Base-by-base conservation (phyloP, 2,329 filamentous ascomycete genomes). In the Sporothrix curviconia region DNA sequence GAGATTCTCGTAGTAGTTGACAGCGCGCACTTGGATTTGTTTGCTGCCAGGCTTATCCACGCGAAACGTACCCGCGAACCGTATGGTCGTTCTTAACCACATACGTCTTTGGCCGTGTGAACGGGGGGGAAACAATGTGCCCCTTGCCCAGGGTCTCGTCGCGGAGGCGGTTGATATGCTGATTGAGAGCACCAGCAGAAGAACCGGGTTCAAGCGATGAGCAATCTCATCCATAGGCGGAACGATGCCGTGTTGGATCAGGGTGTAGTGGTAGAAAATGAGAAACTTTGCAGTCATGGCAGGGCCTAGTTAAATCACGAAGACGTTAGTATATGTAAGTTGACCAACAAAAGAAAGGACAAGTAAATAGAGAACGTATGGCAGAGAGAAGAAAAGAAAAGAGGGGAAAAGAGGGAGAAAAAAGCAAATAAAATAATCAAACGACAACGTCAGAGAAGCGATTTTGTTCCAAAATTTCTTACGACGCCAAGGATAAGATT, bases 401-500 rank as follows among this genome's bases (percentile, higher is more conserved):
- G 5, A 40, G 19, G 19, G 17, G 17, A 12, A 34, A 12, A 46
- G n/a, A 4, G 30, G 24, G 30, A 6, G 36, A 14, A 22, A 19
- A 40, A 30, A 30, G n/a, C 14, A 36, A 5, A 32, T 17, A 15
- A 17, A 37, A 37, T 37, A 7, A 37, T 7, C 9, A 30, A 15
- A 30, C 6, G 22, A 37, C 36, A 15, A n/a, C 32, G 28, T 46
- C 42, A 28, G 24, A 55, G n/a, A 46, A 51, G 24, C 8, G 44
- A 30, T 47, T 43, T 30, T 53, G 39, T 49, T 30, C 19, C 9
- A 51, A 46, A 67, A 74, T 69, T 12, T 55, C 53, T 55, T 67
- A 77, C 75, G 70, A n/a, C 66, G 67, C 75, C 75, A 78, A 25
- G 68, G 25, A 78, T 72, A 2, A 77, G 63, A 28, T 67, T 70